These are phyloP conservation scores for Citrus sp. DNA, from an alignment of 345 rosid species.

Conservation along the genomic window DNA sequence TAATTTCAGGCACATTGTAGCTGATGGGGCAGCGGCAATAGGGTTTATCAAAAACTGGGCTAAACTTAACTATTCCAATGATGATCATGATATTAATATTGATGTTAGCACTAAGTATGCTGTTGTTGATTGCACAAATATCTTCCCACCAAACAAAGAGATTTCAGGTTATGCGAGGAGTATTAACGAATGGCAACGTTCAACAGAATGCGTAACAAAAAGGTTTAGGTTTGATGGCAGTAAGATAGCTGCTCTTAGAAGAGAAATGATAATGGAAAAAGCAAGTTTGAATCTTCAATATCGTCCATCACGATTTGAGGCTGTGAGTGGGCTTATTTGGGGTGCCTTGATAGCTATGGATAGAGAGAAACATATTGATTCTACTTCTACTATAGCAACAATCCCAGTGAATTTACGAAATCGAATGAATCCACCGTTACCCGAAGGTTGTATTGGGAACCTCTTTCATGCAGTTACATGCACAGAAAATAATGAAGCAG, in stretches of 20 bases:
- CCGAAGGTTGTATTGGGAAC: not conserved
- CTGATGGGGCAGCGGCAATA: constrained; percentile 20
- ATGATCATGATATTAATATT: not conserved
- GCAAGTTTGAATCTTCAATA: not conserved
- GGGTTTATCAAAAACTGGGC: constrained; percentile 25
- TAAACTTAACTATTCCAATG: not conserved
- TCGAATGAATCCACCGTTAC: not conserved
- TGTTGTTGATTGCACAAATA: not conserved
- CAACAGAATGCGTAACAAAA: not conserved
- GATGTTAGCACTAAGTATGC: not conserved
- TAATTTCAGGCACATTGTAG: constrained; percentile 18
- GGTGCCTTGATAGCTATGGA: not conserved
- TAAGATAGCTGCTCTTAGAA: not conserved
- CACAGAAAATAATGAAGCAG: no score
- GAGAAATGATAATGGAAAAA: not conserved
- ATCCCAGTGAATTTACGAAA: not conserved
- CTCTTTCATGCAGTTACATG: not conserved
- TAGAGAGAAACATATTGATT: not conserved
- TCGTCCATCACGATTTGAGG: not conserved
- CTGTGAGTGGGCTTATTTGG: not conserved
- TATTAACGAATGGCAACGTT: not conserved
- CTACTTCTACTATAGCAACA: not conserved
- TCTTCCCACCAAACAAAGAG: not conserved
- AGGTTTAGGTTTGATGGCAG: not conserved
- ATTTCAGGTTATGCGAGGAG: not conserved